These are phyloP conservation scores for Globisporangium apiculatum DNA, from an alignment of 352 stramenopile species.

Conservation along the genomic window DNA sequence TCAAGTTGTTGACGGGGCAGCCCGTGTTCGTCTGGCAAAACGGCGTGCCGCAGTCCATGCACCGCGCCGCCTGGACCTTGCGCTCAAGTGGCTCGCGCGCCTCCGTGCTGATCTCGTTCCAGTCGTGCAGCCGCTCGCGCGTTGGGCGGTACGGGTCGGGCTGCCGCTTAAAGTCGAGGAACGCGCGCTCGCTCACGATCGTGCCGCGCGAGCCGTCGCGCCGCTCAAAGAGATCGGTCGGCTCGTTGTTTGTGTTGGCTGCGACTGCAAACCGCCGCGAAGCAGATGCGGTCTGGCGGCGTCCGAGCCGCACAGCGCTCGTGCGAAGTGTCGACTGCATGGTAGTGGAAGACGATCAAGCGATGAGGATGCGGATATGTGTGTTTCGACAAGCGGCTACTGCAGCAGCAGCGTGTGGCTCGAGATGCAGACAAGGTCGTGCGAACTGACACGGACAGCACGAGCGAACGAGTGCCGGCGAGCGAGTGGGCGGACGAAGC, in stretches of 20 bases:
- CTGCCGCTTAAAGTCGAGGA: constrained; percentile 78
- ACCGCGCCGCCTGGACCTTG: constrained; percentile 93
- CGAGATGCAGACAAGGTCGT: too few species aligned
- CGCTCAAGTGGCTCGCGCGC: constrained; percentile 85
- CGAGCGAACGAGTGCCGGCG: too few species aligned
- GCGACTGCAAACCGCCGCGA: constrained; percentile 17
- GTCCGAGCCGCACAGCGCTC: not conserved
- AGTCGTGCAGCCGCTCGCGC: constrained; percentile 92
- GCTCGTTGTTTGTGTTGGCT: constrained; percentile 10
- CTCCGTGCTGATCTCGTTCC: constrained; percentile 95
- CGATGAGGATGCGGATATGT: not conserved
- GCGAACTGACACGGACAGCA: too few species aligned
- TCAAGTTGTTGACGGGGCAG: constrained; percentile 97
- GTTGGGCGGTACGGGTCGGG: constrained; percentile 92
- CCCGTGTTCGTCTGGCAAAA: constrained; percentile 98
- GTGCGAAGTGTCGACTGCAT: constrained; percentile 1
- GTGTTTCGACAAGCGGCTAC: not conserved
- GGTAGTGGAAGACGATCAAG: not conserved
- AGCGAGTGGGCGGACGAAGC: not conserved
- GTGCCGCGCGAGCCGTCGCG: constrained; percentile 61
- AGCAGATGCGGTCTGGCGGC: too few species aligned
- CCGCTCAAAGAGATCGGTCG: constrained; percentile 35
- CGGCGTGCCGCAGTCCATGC: constrained; percentile 98
- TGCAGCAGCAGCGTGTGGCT: too few species aligned
- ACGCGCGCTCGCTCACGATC: constrained; percentile 69